Evolutionary conservation across 2,329 filamentous ascomycete genomes (phyloP).

Genomic region (Ophiostoma triangulosporum): DNA sequence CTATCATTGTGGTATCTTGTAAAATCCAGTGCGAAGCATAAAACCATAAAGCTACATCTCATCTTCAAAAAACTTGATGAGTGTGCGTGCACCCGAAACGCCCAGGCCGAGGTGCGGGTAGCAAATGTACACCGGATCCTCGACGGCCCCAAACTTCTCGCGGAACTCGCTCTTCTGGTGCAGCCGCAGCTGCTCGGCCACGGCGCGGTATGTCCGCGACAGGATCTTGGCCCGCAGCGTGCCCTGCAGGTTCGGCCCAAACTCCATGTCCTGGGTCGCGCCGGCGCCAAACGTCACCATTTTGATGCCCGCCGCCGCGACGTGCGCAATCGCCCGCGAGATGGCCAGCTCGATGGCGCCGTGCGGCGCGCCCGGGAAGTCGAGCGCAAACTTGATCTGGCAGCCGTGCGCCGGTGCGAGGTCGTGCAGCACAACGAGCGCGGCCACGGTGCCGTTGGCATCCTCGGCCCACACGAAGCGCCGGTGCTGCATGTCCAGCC

Average conservation of each 20-base stretch:
- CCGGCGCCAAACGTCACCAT: slow-evolving; percentile 80
- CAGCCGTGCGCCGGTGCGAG: slow-evolving; percentile 71
- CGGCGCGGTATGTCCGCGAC: slow-evolving; percentile 66
- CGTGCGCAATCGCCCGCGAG: slow-evolving; percentile 46
- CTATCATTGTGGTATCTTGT: too few species aligned
- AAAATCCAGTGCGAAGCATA: background rate
- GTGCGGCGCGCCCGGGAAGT: slow-evolving; percentile 77
- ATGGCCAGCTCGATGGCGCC: slow-evolving; percentile 80
- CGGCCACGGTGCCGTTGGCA: slow-evolving; percentile 55
- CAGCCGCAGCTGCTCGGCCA: slow-evolving; percentile 70
- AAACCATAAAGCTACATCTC: slow-evolving; percentile 4
- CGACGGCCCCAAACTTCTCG: slow-evolving; percentile 74
- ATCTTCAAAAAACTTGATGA: slow-evolving; percentile 86
- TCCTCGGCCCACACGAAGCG: slow-evolving; percentile 75
- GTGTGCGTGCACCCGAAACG: slow-evolving; percentile 67
- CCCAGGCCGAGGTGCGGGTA: slow-evolving; percentile 80
- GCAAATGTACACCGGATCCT: slow-evolving; percentile 78
- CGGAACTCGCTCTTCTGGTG: slow-evolving; percentile 80
- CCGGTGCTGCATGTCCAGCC: slow-evolving; percentile 71
- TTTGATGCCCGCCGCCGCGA: slow-evolving; percentile 42
- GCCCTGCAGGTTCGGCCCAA: slow-evolving; percentile 71
- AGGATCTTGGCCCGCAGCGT: slow-evolving; percentile 71
- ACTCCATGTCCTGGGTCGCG: slow-evolving; percentile 57
- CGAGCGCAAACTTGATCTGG: slow-evolving; percentile 93
- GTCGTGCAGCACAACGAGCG: slow-evolving; percentile 71